Evolutionary conservation across 1,284 basidiomycete species (phyloP).

Genomic region (Leccinum angustisporum): DNA sequence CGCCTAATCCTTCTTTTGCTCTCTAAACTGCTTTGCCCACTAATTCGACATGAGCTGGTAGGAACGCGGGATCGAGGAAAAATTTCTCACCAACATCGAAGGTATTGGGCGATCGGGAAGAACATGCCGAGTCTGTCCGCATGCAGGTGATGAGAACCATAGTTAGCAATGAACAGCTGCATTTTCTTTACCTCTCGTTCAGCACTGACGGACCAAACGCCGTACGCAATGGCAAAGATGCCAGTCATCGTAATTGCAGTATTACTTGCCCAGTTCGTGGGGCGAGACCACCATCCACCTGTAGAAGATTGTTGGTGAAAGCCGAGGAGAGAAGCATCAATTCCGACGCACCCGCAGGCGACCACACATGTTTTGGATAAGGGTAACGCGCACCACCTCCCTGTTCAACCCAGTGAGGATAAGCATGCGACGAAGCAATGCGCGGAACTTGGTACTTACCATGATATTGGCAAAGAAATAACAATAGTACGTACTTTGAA

Average conservation of each 20-base stretch:
- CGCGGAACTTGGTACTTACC: slow-evolving; percentile 6
- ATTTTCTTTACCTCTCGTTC: slow-evolving; percentile 54
- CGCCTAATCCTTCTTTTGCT: slow-evolving; percentile 29
- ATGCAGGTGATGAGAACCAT: slow-evolving; percentile 6
- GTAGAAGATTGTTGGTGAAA: slow-evolving; percentile 6
- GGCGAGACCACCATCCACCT: slow-evolving; percentile 78
- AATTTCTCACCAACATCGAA: slow-evolving; percentile 55
- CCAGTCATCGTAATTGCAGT: slow-evolving; percentile 61
- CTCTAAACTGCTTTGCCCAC: slow-evolving; percentile 53
- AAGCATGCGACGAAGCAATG: not conserved
- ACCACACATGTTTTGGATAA: slow-evolving; percentile 71
- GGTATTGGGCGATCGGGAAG: slow-evolving; percentile 58
- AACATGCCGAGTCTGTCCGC: slow-evolving; percentile 32
- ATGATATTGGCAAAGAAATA: slow-evolving; percentile 6
- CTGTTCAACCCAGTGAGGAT: slow-evolving; percentile 32
- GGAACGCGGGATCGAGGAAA: not conserved
- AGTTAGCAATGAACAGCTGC: not conserved
- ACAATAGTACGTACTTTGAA: not conserved
- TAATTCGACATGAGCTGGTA: slow-evolving; percentile 20
- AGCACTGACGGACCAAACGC: slow-evolving; percentile 60
- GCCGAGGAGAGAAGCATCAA: not conserved
- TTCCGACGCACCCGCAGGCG: slow-evolving; percentile 53
- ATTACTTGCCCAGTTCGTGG: slow-evolving; percentile 69
- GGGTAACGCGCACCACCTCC: slow-evolving; percentile 69
- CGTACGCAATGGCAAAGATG: slow-evolving; percentile 57